Evolutionary conservation across 2,329 filamentous ascomycete species (phyloP), one percentile per base, ranked within the genome.

Genomic region (Paraphoma sp.): DNA sequence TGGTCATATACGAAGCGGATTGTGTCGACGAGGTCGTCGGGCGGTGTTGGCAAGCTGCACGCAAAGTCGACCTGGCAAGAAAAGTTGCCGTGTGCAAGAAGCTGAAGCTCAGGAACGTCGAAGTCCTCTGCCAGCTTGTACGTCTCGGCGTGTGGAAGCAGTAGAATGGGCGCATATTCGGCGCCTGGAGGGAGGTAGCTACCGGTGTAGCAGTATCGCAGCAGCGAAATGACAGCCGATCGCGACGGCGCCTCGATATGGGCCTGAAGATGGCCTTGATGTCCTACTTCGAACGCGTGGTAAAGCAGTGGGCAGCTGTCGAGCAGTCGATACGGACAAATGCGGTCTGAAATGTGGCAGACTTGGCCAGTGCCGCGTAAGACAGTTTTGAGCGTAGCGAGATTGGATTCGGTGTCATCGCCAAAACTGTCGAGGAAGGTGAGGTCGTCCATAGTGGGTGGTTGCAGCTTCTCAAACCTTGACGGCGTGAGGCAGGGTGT

Each of bases 201-300:
- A 40, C 75, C 75, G 5, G 71, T 74, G 60, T 81, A 81, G 48
- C 80, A 66, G 61, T 71, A 80, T 51, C 78, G 73, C 9, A 81
- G 64, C 43, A 82, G 76, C 7, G 73, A 71, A 30, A 71, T 51
- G 16, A 76, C 70, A 6, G 75, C 72, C 10, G 59, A 55, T 6
- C 62, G 45, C 3, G 75, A 77, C 1, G 72, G 63, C 14, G 70
- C 73, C 48, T 80, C 77, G 30, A 82, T 73, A 50, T 71, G 75
- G 36, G 77, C 71, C 48, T 75, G 72, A 2, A 67, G 65, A 11
- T 56, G 47, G 11, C 72, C 68, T 18, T 67, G 57, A 5, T 63
- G 56, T 9, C 70, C 67, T 12, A 70, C 59, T 51, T 81, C 79
- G 56, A 82, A 80, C 3, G 76, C 69, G 40, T 74, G 61, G 41